These are phyloP conservation scores for Ceratonia siliqua DNA, from an alignment of 306 rosid genomes.

Conservation along the genomic window DNA sequence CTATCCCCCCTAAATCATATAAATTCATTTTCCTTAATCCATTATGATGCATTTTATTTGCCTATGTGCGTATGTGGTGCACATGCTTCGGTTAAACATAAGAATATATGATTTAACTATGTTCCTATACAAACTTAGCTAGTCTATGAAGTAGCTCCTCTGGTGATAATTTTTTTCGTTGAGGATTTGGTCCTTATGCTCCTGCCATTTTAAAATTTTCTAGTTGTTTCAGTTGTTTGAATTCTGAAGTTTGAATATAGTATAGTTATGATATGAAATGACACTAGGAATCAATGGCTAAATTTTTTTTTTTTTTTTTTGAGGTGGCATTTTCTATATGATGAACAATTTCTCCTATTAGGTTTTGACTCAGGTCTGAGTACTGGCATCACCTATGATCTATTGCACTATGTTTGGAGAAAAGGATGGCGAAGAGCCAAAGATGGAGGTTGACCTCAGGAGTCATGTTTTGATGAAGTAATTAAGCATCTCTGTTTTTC, in stretches of 20 bases:
- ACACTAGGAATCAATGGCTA: not conserved
- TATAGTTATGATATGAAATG: not conserved
- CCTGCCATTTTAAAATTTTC: not conserved
- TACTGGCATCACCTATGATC: too few relatives aligned
- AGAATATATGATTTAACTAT: not conserved
- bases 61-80: not conserved
- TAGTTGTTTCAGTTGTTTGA: not conserved
- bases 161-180: not conserved
- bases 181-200: not conserved
- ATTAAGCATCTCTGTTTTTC: too few relatives aligned
- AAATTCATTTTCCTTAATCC: not conserved
- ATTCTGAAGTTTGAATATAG: constrained; percentile 18
- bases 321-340: not conserved
- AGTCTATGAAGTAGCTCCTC: not conserved
- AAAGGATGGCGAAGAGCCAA: too few relatives aligned
- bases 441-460: too few relatives aligned
- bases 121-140: not conserved
- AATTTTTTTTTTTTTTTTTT: not conserved
- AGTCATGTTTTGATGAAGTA: too few relatives aligned
- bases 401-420: too few relatives aligned
- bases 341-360: not conserved
- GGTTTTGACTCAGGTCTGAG: too few relatives aligned
- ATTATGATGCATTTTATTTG: not conserved
- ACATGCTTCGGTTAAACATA: not conserved
- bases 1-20: constrained; percentile 1